Conservation (phyloP, 805 yeast genomes). For the Grigorovia transvaalensis region DNA sequence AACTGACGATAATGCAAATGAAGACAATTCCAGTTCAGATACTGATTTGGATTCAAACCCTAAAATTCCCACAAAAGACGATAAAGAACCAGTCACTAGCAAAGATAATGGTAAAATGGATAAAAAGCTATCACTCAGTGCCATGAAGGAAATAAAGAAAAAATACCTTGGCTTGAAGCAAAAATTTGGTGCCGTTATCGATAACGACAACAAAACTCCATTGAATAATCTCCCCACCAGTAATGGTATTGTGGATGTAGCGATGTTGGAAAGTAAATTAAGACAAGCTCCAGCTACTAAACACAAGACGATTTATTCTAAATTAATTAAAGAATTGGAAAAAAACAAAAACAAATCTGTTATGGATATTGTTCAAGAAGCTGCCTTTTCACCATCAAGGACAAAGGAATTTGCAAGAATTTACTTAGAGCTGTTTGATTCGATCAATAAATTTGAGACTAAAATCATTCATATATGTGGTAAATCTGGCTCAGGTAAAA, state of each 20-base stretch:
- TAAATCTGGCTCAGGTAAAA: constrained; percentile 94
- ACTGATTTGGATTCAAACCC: not conserved
- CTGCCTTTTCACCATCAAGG: constrained; percentile 58
- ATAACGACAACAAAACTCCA: not conserved
- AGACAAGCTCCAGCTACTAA: constrained; percentile 28
- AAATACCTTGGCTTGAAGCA: not conserved
- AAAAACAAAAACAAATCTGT: constrained; percentile 1
- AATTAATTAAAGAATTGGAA: constrained; percentile 9
- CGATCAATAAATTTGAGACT: constrained; percentile 63
- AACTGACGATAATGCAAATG: not conserved
- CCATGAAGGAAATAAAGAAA: not conserved
- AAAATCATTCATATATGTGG: constrained; percentile 85
- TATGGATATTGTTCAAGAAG: constrained; percentile 17
- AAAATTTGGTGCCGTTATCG: not conserved
- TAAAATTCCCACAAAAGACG: not conserved
- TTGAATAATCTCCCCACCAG: not conserved
- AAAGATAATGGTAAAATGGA: not conserved
- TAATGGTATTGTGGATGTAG: constrained; percentile 5
- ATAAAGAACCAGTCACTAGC: not conserved
- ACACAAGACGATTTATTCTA: constrained; percentile 22
- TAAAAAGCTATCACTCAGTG: not conserved
- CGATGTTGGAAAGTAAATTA: constrained; percentile 17
- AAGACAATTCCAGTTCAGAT: not conserved
- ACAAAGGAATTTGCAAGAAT: constrained; percentile 68
- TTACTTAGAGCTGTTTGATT: constrained; percentile 55